Evolutionary conservation across 768 basidiomycete species (phyloP).

Genomic region (Terana coerulea): DNA sequence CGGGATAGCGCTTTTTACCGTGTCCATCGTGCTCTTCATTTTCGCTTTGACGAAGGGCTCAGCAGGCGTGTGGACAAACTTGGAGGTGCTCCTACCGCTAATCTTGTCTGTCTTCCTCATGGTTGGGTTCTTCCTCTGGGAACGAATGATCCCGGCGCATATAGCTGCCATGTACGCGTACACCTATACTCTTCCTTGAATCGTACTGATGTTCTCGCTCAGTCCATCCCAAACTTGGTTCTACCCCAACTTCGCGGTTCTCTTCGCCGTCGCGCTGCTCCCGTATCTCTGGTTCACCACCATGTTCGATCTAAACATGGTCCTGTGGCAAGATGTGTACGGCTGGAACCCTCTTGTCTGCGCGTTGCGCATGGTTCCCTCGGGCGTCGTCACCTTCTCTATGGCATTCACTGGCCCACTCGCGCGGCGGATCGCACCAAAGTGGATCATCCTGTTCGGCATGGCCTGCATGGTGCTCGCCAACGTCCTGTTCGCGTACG

Average conservation of each 20-base stretch:
- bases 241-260: conserved; percentile 32
- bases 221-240: conserved; percentile 31
- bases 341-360: conserved; percentile 27
- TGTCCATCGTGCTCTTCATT: conserved; percentile 28
- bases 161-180: conserved; percentile 28
- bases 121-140: conserved; percentile 36
- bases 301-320: conserved; percentile 25
- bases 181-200: not conserved
- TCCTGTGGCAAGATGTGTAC: conserved; percentile 28
- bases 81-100: conserved; percentile 36
- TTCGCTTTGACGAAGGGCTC: conserved; percentile 32
- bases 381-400: conserved; percentile 32
- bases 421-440: conserved; percentile 28
- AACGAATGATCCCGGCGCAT: conserved; percentile 28
- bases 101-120: conserved; percentile 32
- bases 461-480: conserved; percentile 30
- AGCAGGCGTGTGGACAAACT: conserved; percentile 33
- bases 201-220: not conserved
- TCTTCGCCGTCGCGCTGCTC: conserved; percentile 27
- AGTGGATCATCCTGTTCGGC: conserved; percentile 42
- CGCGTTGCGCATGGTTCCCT: conserved; percentile 33
- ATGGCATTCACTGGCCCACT: conserved; percentile 32
- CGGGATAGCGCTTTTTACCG: conserved; percentile 27
- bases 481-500: conserved; percentile 37
- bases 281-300: conserved; percentile 34